Base-by-base conservation (phyloP, 225 moss, liverwort and hornwort species). In the Polytrichum formosum region DNA sequence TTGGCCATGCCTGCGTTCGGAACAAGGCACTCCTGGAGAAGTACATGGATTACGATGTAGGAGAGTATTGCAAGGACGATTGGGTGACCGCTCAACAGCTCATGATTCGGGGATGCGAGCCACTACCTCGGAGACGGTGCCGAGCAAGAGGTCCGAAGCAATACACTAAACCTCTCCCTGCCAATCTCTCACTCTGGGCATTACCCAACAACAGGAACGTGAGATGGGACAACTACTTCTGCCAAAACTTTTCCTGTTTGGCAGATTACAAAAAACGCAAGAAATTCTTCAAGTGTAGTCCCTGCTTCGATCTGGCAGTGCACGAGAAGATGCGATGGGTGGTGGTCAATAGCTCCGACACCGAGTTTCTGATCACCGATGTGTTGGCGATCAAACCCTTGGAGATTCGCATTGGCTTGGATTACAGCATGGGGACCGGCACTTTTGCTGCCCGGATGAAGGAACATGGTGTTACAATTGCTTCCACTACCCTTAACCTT, bases 371-470 rank as follows among this genome's bases (percentile, higher is more conserved):
- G 53, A 56, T 86, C 72, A 82, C 77, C 29, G 83, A 86, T 16
- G 86, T 87, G 70, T 75, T 87, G 62, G 69, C 56, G 9, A 66
- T 87, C 72, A 87, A 87, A 62, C 80, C 83, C 1, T 80, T 80
- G 61, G 69, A 79, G 73, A 75, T 87, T 65, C 80, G 86, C 23
- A 77, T 87, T 58, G 86, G 86, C 4, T 25, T 87, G 70, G 86
- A 87, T 55, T 83, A 76, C 53, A 80, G 82, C n/a, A 67, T 78
- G 0, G 83, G 86, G 20, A 72, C 80, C 8, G 86, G 86, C 65
- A 87, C 86, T 7, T 87, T 87, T 26, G 86, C 86, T 30, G 86
- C 83, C 5, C 77, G 86, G 31, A 87, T 87, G 86, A 75, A 77
- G 18, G 83, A 87, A 26, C 72, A 78, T 56, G 73, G 83, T 33